Conservation (phyloP, 179 eudicot genomes). For the Beta corolliflora region DNA sequence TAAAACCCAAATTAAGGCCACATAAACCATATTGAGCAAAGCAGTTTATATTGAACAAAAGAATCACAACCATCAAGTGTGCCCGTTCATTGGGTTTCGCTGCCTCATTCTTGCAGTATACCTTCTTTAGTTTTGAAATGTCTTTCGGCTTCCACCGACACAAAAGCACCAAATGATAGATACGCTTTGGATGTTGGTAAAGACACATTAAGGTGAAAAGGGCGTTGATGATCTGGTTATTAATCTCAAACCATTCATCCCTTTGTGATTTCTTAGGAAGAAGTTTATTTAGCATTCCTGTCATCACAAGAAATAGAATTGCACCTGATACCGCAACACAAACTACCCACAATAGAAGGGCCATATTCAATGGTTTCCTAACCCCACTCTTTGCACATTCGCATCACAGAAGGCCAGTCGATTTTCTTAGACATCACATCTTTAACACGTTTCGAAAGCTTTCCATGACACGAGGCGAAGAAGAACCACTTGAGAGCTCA, state of each 20-base stretch:
- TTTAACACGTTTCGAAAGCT: conserved; percentile 43
- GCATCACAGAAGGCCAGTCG: conserved; percentile 50
- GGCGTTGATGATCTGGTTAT: conserved; percentile 84
- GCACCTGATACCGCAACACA: conserved; percentile 79
- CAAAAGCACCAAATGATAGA: conserved; percentile 70
- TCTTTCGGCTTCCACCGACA: conserved; percentile 76
- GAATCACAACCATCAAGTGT: conserved; percentile 79
- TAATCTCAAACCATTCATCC: conserved; percentile 81
- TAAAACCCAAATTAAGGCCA: conserved; percentile 74
- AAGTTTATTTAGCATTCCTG: conserved; percentile 70
- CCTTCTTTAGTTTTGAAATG: conserved; percentile 51
- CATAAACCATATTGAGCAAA: conserved; percentile 90
- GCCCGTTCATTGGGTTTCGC: conserved; percentile 78
- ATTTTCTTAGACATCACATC: conserved; percentile 47
- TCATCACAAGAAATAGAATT: conserved; percentile 75
- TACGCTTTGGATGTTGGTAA: conserved; percentile 80
- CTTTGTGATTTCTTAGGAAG: conserved; percentile 64
- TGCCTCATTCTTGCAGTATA: conserved; percentile 78
- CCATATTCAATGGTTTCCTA: conserved; percentile 70
- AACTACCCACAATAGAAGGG: conserved; percentile 60
- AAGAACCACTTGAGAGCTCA: conserved; percentile 42
- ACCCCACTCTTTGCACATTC: conserved; percentile 62
- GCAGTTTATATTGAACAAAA: conserved; percentile 71
- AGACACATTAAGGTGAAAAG: conserved; percentile 80
- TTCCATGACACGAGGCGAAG: conserved; percentile 43